phyloP scores from a whole-genome alignment of 2,329 filamentous ascomycete genomes.

The Balansia obtecta region DNA sequence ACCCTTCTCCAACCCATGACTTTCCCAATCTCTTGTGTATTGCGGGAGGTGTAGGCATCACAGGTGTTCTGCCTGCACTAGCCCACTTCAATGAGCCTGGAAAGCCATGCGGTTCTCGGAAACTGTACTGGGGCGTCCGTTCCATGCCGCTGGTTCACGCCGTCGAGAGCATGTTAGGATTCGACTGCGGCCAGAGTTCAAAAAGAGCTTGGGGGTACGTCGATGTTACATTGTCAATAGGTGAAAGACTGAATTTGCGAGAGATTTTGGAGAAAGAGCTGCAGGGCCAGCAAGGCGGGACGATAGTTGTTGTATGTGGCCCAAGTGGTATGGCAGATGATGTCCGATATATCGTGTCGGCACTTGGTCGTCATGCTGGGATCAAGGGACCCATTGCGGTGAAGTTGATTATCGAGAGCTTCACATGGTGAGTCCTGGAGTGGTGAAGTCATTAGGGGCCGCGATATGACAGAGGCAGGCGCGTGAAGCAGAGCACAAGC shows the following conservation, averaged over 20 bases:
- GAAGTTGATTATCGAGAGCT: conserved; percentile 9
- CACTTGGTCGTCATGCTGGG: conserved; percentile 3
- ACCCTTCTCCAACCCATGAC: conserved; percentile 6
- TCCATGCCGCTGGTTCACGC: conserved; percentile 11
- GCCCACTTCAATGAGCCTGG: conserved; percentile 6
- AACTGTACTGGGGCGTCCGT: conserved; percentile 14
- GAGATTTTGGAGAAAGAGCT: conserved; percentile 10
- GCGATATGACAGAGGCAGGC: too few relatives aligned
- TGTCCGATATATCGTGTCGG: conserved; percentile 9
- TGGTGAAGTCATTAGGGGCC: too few relatives aligned
- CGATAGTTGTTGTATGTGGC: conserved; percentile 13
- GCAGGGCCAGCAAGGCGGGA: conserved; percentile 6
- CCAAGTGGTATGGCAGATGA: conserved; percentile 13
- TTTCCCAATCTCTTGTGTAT: conserved; percentile 17
- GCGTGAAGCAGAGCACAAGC: neutral
- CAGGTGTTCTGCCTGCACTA: conserved; percentile 16
- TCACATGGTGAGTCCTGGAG: conserved; percentile 7
- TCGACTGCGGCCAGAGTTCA: conserved; percentile 1
- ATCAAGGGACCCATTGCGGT: conserved; percentile 5
- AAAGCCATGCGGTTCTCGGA: conserved; percentile 8
- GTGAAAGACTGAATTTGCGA: conserved; percentile 10
- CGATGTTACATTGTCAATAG: conserved; percentile 12
- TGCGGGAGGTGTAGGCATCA: conserved; percentile 19
- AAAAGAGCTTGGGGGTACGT: conserved; percentile 9
- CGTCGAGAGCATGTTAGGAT: conserved; percentile 11